phyloP scores from a whole-genome alignment of 345 rosid species.

The Gossypium bickii region DNA sequence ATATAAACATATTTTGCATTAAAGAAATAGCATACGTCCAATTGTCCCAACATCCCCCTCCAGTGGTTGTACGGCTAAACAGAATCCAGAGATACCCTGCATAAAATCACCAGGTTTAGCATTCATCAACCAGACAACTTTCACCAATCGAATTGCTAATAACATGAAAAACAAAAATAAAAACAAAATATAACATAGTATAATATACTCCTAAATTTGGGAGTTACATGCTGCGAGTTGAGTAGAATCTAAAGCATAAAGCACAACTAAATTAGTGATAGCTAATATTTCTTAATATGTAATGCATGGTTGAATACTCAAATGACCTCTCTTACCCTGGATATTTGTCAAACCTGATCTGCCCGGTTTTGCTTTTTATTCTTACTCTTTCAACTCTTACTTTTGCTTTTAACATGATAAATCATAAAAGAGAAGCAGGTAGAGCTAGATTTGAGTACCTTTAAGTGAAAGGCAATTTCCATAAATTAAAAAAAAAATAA shows the following conservation, averaged over 20 bases:
- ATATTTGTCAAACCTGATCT: not conserved
- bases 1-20: not conserved
- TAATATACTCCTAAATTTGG: not conserved
- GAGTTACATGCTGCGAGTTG: not conserved
- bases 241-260: not conserved
- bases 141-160: not conserved
- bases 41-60: conserved; percentile 55
- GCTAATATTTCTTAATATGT: not conserved
- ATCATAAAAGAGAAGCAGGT: not conserved
- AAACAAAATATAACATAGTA: not conserved
- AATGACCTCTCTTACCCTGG: not conserved
- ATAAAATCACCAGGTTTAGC: conserved; percentile 7
- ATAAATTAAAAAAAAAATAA: too few species aligned
- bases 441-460: not conserved
- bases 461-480: not conserved
- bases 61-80: conserved; percentile 66
- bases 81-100: conserved; percentile 55
- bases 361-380: not conserved
- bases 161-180: not conserved
- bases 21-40: conserved; percentile 47
- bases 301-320: not conserved
- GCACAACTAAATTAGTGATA: not conserved
- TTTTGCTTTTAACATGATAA: not conserved
- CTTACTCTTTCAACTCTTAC: not conserved
- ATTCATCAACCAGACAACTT: not conserved